phyloP scores from a whole-genome alignment of 768 basidiomycete genomes.

The Auricularia auricula-judae region DNA sequence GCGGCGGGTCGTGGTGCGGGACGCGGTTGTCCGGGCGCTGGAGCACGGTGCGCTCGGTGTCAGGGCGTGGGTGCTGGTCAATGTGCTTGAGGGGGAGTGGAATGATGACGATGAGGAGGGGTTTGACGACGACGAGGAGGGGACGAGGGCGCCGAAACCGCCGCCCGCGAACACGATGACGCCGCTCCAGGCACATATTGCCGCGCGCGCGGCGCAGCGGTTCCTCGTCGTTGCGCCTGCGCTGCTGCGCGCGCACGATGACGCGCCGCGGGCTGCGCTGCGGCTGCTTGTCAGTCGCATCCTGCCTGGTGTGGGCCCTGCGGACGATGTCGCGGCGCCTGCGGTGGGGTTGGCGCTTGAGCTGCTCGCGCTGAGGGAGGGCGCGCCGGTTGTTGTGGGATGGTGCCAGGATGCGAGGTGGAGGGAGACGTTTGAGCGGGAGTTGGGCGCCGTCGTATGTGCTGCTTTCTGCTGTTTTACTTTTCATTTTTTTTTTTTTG shows the following conservation, averaged over 20 bases:
- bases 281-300: conserved; percentile 32
- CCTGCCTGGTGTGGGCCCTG: conserved; percentile 31
- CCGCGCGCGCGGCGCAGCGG: conserved; percentile 34
- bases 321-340: conserved; percentile 25
- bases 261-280: conserved; percentile 19
- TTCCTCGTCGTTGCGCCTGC: conserved; percentile 24
- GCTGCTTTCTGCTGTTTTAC: neutral
- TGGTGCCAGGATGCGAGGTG: conserved; percentile 36
- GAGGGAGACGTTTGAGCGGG: conserved; percentile 31
- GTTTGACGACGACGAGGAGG: conserved; percentile 2
- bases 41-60: neutral
- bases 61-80: neutral
- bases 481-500: neutral
- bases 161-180: conserved; percentile 24
- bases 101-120: conserved; percentile 14
- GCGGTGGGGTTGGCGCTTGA: conserved; percentile 36
- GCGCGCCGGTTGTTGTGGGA: conserved; percentile 12
- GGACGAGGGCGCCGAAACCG: conserved; percentile 43
- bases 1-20: neutral
- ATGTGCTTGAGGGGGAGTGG: conserved; percentile 2
- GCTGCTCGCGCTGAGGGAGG: conserved; percentile 12
- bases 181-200: conserved; percentile 35
- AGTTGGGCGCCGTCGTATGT: conserved; percentile 32
- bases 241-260: conserved; percentile 15
- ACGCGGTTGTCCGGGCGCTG: neutral